A percentile compares a stretch with the other conserved stretches of the same genome.
Conservation (phyloP, 1,284 basidiomycete species). For the Irpex lacteus region DNA sequence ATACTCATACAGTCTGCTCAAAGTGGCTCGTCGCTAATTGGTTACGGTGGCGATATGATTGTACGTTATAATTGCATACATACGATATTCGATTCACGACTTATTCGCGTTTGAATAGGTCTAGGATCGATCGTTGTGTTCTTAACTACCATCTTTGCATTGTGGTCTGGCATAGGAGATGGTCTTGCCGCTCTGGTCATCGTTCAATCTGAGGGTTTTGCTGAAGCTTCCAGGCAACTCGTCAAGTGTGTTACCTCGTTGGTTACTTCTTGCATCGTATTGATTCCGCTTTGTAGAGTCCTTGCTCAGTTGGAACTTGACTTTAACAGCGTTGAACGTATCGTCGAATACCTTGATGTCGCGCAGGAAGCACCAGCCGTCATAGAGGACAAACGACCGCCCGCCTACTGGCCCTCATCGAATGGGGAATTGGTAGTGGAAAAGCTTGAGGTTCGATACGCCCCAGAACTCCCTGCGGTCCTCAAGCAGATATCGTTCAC, state of each 20-base stretch:
- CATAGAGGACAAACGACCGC: constrained; percentile 51
- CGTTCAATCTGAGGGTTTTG: constrained; percentile 68
- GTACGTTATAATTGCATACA: constrained; percentile 32
- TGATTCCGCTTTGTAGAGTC: constrained; percentile 37
- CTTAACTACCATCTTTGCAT: constrained; percentile 68
- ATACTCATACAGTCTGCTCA: not conserved
- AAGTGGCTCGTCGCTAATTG: constrained; percentile 69
- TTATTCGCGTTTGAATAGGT: constrained; percentile 34
- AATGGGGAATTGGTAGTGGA: constrained; percentile 55
- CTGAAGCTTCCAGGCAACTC: constrained; percentile 65
- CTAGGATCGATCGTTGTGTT: constrained; percentile 78
- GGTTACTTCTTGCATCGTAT: not conserved
- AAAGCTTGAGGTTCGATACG: constrained; percentile 71
- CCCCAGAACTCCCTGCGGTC: constrained; percentile 70
- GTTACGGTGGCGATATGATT: constrained; percentile 74
- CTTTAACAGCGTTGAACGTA: constrained; percentile 81
- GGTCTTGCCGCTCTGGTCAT: constrained; percentile 83
- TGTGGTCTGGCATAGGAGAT: constrained; percentile 63
- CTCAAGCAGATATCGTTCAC: constrained; percentile 69
- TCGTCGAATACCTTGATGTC: constrained; percentile 78
- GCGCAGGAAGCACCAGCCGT: constrained; percentile 78
- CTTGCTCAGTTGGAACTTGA: constrained; percentile 69
- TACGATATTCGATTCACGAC: not conserved
- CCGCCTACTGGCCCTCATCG: constrained; percentile 78
- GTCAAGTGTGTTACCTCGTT: constrained; percentile 41